A percentile compares a stretch with the other conserved stretches of the same genome.
These are phyloP conservation scores for Flagelloscypha sp. DNA, from an alignment of 768 basidiomycete species.

Conservation along the genomic window DNA sequence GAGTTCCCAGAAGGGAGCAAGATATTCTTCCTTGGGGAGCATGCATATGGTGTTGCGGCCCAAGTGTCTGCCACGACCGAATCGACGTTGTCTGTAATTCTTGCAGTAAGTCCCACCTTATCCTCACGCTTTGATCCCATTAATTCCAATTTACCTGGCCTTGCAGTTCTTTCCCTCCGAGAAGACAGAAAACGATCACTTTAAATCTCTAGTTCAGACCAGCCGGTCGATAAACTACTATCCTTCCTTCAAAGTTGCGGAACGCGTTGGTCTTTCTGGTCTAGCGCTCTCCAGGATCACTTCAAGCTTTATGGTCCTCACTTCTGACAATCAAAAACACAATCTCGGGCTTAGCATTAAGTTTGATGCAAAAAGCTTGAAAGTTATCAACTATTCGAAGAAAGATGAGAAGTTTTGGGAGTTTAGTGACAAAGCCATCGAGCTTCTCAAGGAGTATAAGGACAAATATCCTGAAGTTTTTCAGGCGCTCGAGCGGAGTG, in stretches of 20 bases:
- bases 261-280: conserved; percentile 63
- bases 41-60: conserved; percentile 93
- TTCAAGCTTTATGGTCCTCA: conserved; percentile 86
- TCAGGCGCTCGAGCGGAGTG: conserved; percentile 53
- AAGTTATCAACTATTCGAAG: conserved; percentile 87
- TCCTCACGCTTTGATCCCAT: not conserved
- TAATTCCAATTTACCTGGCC: conserved; percentile 2
- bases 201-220: conserved; percentile 56
- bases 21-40: conserved; percentile 93
- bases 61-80: conserved; percentile 73
- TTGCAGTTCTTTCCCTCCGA: conserved; percentile 82
- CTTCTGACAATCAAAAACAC: conserved; percentile 65
- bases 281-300: conserved; percentile 85
- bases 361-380: conserved; percentile 88
- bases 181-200: conserved; percentile 66
- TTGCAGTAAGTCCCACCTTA: conserved; percentile 54
- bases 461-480: conserved; percentile 81
- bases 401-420: conserved; percentile 88
- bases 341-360: conserved; percentile 94
- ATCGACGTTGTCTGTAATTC: conserved; percentile 64
- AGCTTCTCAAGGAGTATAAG: conserved; percentile 80
- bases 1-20: conserved; percentile 88
- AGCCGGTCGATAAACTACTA: conserved; percentile 52
- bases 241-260: conserved; percentile 73
- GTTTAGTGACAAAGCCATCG: conserved; percentile 80